Percentiles rank a stretch among this genome's conserved stretches.
Evolutionary conservation across 2,329 filamentous ascomycete species (phyloP).

Genomic region (Aspergillus intermedius): DNA sequence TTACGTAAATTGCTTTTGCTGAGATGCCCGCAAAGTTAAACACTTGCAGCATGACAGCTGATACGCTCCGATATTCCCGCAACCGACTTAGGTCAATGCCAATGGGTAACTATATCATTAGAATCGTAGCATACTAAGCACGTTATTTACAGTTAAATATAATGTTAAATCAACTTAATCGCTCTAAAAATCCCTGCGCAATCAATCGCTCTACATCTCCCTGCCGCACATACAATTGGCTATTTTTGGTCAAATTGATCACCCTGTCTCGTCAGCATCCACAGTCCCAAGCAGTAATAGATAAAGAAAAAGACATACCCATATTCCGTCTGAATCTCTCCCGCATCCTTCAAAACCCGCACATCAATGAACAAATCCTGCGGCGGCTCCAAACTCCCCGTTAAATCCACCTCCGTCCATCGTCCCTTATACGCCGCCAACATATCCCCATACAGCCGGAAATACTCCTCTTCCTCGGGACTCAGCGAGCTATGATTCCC

Average conservation of each 20-base stretch:
- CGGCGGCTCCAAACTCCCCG: constrained; percentile 89
- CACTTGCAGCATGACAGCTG: not conserved
- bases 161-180: constrained; percentile 59
- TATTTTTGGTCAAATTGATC: constrained; percentile 95
- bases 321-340: constrained; percentile 98
- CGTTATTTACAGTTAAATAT: not conserved
- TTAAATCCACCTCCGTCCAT: constrained; percentile 96
- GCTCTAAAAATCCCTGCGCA: constrained; percentile 88
- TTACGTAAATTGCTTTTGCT: not conserved
- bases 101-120: constrained; percentile 1
- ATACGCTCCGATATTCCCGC: not conserved
- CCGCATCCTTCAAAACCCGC: constrained; percentile 88
- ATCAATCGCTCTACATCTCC: constrained; percentile 94
- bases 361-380: constrained; percentile 95
- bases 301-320: constrained; percentile 55
- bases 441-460: constrained; percentile 83
- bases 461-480: constrained; percentile 94
- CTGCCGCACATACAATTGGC: constrained; percentile 93
- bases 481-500: constrained; percentile 65
- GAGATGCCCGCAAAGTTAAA: not conserved
- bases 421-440: constrained; percentile 95
- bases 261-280: constrained; percentile 51
- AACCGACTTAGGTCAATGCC: not conserved
- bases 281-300: not conserved
- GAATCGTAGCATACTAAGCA: not conserved